These are phyloP conservation scores for Mrakia gelida DNA, from an alignment of 768 basidiomycete species.

Conservation along the genomic window DNA sequence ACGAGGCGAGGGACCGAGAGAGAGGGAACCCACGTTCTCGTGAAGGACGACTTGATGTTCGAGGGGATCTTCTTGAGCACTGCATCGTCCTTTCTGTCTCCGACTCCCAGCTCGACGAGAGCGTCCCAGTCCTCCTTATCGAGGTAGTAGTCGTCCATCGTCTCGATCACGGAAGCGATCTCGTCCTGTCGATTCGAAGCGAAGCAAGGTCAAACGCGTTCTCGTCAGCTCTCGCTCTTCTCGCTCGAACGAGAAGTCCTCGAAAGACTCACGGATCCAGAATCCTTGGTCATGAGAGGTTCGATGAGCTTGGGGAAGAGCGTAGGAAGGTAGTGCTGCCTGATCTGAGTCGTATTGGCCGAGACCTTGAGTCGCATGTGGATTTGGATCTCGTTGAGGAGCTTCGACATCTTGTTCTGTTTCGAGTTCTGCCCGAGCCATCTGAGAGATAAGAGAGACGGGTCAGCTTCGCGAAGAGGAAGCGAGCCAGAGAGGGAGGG, in stretches of 20 bases:
- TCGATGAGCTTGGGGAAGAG: slow-evolving; percentile 72
- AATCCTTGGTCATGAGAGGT: slow-evolving; percentile 60
- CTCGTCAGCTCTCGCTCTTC: not conserved
- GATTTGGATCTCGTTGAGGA: slow-evolving; percentile 84
- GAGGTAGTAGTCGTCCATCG: slow-evolving; percentile 92
- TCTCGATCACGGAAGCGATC: slow-evolving; percentile 72
- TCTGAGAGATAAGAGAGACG: slow-evolving; percentile 47
- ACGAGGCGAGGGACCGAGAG: not conserved
- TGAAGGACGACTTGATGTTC: slow-evolving; percentile 77
- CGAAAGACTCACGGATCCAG: slow-evolving; percentile 60
- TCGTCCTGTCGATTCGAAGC: slow-evolving; percentile 58
- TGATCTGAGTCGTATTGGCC: slow-evolving; percentile 80
- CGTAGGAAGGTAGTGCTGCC: slow-evolving; percentile 87
- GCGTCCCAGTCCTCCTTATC: slow-evolving; percentile 96
- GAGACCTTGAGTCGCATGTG: slow-evolving; percentile 93
- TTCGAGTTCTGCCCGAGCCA: slow-evolving; percentile 99
- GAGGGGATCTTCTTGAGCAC: slow-evolving; percentile 79
- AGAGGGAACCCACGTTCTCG: slow-evolving; percentile 63
- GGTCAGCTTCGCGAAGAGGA: not conserved
- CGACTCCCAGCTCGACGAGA: slow-evolving; percentile 87
- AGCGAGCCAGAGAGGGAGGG: not conserved
- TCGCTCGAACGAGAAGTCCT: not conserved
- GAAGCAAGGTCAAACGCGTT: not conserved
- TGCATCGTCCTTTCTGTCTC: slow-evolving; percentile 63
- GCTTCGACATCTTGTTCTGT: slow-evolving; percentile 70